Base-by-base conservation (phyloP, 495 filamentous ascomycete species). In the Wilcoxina mikolae region DNA sequence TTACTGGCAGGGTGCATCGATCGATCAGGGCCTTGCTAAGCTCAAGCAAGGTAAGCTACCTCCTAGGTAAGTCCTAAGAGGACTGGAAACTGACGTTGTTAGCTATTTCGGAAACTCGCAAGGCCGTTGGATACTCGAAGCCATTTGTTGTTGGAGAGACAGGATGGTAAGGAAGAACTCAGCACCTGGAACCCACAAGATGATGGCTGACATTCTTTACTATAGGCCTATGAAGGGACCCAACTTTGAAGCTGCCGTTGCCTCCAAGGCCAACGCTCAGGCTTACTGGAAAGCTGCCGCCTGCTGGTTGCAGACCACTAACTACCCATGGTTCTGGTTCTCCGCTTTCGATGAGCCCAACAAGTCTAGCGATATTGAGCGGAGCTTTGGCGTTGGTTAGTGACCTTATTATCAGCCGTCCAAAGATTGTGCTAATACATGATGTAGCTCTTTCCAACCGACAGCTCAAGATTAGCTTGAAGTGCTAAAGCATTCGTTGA, bases 141-240 rank as follows among this genome's bases (percentile, higher is more conserved):
- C 72, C 76, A 12, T 78, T 94, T 62, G 89, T 88, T 82, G 75
- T 94, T 57, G 94, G 87, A 22, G 88, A 94, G 76, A 93, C 87
- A 24, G 89, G 88, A 57, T 90, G 82, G 75, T n/a, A n/a, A n/a
- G n/a, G n/a, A n/a, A n/a, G n/a, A n/a, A n/a, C n/a, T n/a, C n/a
- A n/a, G n/a, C n/a, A n/a, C n/a, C n/a, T n/a, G n/a, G n/a, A n/a
- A n/a, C n/a, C n/a, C n/a, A n/a, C n/a, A n/a, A n/a, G n/a, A n/a
- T n/a, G n/a, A n/a, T n/a, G n/a, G n/a, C n/a, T n/a, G n/a, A n/a
- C n/a, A n/a, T n/a, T n/a, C n/a, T n/a, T n/a, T n/a, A n/a, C n/a
- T n/a, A n/a, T n/a, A n/a, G n/a, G 9, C 88, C 88, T 53, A 79
- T 85, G 23, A 78, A 70, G 56, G 88, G 87, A 27, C 65, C 71